These are phyloP conservation scores for Aspergillus pseudoglaucus DNA, from an alignment of 2,329 filamentous ascomycete genomes.

Conservation along the genomic window DNA sequence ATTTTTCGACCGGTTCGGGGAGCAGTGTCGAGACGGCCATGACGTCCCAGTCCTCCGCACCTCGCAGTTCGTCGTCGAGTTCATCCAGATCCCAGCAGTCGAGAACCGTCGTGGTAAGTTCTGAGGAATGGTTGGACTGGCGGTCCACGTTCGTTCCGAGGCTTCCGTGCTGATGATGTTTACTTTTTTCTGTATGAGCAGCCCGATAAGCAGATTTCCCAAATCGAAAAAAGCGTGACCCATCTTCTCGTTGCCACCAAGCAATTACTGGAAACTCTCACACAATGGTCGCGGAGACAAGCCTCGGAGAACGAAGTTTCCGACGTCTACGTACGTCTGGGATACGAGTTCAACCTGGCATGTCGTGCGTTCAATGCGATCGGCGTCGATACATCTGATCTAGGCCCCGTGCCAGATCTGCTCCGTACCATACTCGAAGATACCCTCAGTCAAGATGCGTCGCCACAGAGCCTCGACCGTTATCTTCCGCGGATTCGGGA, in stretches of 20 bases:
- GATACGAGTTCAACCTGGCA: constrained; percentile 99
- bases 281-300: constrained; percentile 90
- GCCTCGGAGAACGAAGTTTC: constrained; percentile 94
- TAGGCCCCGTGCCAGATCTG: constrained; percentile 90
- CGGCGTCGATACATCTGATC: constrained; percentile 87
- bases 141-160: not conserved
- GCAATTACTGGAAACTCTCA: constrained; percentile 92
- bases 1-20: constrained; percentile 34
- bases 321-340: constrained; percentile 93
- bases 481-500: constrained; percentile 92
- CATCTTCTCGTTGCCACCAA: constrained; percentile 97
- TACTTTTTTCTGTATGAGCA: constrained; percentile 25
- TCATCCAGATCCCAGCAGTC: constrained; percentile 57
- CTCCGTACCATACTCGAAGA: constrained; percentile 87
- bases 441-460: constrained; percentile 93
- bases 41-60: constrained; percentile 55
- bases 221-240: constrained; percentile 98
- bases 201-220: constrained; percentile 73
- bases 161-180: constrained; percentile 7
- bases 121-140: constrained; percentile 30
- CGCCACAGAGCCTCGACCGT: constrained; percentile 83
- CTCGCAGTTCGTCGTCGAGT: constrained; percentile 60
- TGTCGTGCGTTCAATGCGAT: constrained; percentile 95
- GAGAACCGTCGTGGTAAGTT: constrained; percentile 49
- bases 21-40: constrained; percentile 40